Evolutionary conservation across 2,329 filamentous ascomycete species (phyloP).

Genomic region (Chalara sp.): DNA sequence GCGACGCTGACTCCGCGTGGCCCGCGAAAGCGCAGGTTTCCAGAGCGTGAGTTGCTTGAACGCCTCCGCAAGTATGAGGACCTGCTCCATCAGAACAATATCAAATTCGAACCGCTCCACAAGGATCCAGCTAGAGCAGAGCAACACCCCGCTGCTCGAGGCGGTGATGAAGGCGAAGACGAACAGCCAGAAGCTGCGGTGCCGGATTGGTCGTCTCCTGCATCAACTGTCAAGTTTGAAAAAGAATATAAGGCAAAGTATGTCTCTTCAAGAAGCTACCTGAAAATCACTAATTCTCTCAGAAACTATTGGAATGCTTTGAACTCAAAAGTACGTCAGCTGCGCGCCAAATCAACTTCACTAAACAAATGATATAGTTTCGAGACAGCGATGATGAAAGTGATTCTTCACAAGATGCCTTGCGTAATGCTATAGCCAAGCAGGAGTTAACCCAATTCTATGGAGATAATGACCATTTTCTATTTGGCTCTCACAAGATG

Average conservation of each 20-base stretch:
- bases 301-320: slow-evolving; percentile 42
- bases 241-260: slow-evolving; percentile 27
- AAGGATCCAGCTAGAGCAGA: slow-evolving; percentile 18
- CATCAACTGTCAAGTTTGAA: slow-evolving; percentile 22
- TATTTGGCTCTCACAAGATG: slow-evolving; percentile 41
- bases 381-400: slow-evolving; percentile 25
- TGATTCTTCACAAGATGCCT: slow-evolving; percentile 27
- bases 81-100: slow-evolving; percentile 21
- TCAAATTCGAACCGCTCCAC: slow-evolving; percentile 22
- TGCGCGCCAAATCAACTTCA: slow-evolving; percentile 1
- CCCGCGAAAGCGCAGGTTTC: slow-evolving; percentile 41
- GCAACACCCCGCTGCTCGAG: slow-evolving; percentile 9
- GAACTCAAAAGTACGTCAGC: slow-evolving; percentile 31
- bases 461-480: slow-evolving; percentile 34
- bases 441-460: slow-evolving; percentile 39
- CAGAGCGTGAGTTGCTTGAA: slow-evolving; percentile 23
- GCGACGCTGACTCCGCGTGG: slow-evolving; percentile 50
- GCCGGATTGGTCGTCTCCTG: slow-evolving; percentile 16
- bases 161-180: slow-evolving; percentile 20
- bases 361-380: slow-evolving; percentile 19
- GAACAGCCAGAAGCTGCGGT: slow-evolving; percentile 16
- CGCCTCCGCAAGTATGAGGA: slow-evolving; percentile 24
- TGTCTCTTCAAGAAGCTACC: slow-evolving; percentile 5
- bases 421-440: slow-evolving; percentile 32
- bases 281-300: slow-evolving; percentile 17